phyloP scores from a whole-genome alignment of 2,329 filamentous ascomycete genomes.

The Fusarium praegraminearum region DNA sequence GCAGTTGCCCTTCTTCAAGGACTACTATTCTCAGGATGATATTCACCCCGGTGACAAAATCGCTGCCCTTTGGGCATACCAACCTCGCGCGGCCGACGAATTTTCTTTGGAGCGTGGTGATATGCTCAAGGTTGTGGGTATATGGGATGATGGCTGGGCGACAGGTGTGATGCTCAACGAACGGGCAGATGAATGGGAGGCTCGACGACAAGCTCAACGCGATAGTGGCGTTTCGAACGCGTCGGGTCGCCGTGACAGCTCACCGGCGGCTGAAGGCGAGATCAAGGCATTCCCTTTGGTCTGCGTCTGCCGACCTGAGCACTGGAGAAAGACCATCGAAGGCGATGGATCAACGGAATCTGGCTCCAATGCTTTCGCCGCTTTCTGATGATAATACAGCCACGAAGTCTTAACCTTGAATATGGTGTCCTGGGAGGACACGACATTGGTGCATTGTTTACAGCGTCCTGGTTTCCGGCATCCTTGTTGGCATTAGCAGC shows the following conservation, averaged over 20 bases:
- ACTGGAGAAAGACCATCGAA: slow-evolving; percentile 97
- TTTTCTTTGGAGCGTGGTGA: slow-evolving; percentile 94
- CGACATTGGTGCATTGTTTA: slow-evolving; percentile 52
- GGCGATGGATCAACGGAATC: slow-evolving; percentile 80
- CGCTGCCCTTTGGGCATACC: slow-evolving; percentile 94
- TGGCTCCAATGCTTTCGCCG: slow-evolving; percentile 59
- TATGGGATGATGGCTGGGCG: slow-evolving; percentile 99
- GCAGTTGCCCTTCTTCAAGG: slow-evolving; percentile 95
- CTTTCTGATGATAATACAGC: slow-evolving; percentile 46
- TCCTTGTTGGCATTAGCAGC: slow-evolving; percentile 34
- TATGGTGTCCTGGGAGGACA: slow-evolving; percentile 41
- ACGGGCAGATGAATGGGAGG: slow-evolving; percentile 89
- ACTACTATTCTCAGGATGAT: slow-evolving; percentile 98
- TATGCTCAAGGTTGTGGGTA: slow-evolving; percentile 97
- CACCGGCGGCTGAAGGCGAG: slow-evolving; percentile 76
- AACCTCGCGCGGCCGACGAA: slow-evolving; percentile 92
- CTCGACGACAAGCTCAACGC: slow-evolving; percentile 78
- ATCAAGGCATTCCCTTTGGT: slow-evolving; percentile 98
- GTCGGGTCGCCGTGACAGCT: slow-evolving; percentile 70
- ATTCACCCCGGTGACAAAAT: slow-evolving; percentile 93
- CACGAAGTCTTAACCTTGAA: slow-evolving; percentile 46
- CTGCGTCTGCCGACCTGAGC: slow-evolving; percentile 93
- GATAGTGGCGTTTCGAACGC: slow-evolving; percentile 94
- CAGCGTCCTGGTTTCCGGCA: slow-evolving; percentile 52
- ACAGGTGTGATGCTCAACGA: slow-evolving; percentile 88